Evolutionary conservation across 805 yeast genomes (phyloP).

Genomic region (Metahyphopichia silvanorum): DNA sequence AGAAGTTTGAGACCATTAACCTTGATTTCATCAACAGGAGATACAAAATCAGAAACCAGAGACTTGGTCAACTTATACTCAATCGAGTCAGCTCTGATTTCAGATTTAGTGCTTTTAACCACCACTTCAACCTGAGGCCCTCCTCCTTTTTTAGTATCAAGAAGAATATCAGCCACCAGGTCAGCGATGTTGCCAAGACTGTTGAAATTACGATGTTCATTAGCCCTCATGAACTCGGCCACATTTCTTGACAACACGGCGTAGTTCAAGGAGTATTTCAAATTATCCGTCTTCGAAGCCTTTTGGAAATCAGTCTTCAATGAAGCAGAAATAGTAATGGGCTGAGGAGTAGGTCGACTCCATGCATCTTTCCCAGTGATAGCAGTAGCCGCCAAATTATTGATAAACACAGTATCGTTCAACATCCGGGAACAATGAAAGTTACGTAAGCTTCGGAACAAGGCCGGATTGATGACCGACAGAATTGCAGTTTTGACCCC

Average conservation of each 20-base stretch:
- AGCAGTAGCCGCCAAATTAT: conserved; percentile 58
- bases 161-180: conserved; percentile 41
- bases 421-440: conserved; percentile 11
- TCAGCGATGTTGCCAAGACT: conserved; percentile 48
- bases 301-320: conserved; percentile 64
- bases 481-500: no score
- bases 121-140: conserved; percentile 40
- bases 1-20: conserved; percentile 56
- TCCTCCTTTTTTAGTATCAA: conserved; percentile 42
- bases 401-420: conserved; percentile 44
- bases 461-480: conserved; percentile 12
- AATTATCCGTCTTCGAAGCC: conserved; percentile 80
- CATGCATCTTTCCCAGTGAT: conserved; percentile 74
- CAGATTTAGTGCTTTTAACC: conserved; percentile 50
- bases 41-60: conserved; percentile 9
- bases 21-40: conserved; percentile 18
- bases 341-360: conserved; percentile 66
- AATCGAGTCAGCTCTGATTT: conserved; percentile 53
- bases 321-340: conserved; percentile 55
- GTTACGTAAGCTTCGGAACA: conserved; percentile 9
- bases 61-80: conserved; percentile 39
- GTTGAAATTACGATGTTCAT: conserved; percentile 37
- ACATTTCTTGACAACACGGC: conserved; percentile 76
- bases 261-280: conserved; percentile 80
- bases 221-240: conserved; percentile 45